Evolutionary conservation across 164 flowering plant species (phyloP), one percentile per base, ranked within the genome.

Genomic region (Protea cynaroides): DNA sequence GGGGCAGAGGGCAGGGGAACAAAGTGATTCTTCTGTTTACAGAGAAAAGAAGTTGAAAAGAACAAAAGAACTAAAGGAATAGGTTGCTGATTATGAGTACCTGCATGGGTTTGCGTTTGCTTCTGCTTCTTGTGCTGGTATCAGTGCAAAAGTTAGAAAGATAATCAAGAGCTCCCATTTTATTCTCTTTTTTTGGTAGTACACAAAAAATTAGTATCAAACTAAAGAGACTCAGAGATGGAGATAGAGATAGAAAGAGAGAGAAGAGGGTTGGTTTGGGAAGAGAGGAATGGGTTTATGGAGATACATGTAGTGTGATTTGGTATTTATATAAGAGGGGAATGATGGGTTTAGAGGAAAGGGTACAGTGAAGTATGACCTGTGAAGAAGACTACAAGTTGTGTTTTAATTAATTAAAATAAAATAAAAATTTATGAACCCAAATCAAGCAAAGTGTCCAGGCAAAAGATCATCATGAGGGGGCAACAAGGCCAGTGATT

Each of bases 91-190:
- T 62, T 53, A 67, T 38, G 58, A 51, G 46, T 70, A 86, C 96
- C 96, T 85, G 88, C 81, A 84, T 72, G 74, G 88, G 66, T 67
- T 77, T 83, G 69, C 85, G 82, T 72, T 76, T 83, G 77, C 72
- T 65, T 56, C 74, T 82, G 77, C 72, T 65, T 56, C 74, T 82
- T 21, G 70, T 77, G 71, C 71, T 73, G 73, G 79, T 75, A 57
- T 79, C 81, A 59, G 80, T 80, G 75, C 80, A 89, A 70, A 89
- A 83, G 78, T 80, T 75, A 21, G 86, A 75, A 22, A 89, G 71
- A 65, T 84, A 80, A 59, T 85, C 87, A 60, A 89, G 84, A 61
- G 83, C 84, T 0, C 89, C 92, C 92, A 86, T 84, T 60, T 69
- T 65, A 19, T 38, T 56, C 34, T 65, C 25, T 70, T 61, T 2